These are phyloP conservation scores for Fusarium sp. DNA, from an alignment of 2,329 filamentous ascomycete genomes.

Conservation along the genomic window DNA sequence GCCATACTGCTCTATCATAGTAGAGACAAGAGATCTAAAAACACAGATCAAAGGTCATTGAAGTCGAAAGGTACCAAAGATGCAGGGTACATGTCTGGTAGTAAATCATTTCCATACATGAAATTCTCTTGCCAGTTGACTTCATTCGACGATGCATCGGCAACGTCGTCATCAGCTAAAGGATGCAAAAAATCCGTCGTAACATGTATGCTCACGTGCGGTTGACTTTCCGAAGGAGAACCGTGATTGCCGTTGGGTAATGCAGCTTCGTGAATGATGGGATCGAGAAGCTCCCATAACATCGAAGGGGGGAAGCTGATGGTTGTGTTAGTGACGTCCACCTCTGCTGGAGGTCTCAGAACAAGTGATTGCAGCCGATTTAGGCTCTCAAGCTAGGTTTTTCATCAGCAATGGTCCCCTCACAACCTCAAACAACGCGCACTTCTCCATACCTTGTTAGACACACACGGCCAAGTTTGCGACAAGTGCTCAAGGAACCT, in stretches of 20 bases:
- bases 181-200: slow-evolving; percentile 23
- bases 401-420: background rate
- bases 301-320: slow-evolving; percentile 13
- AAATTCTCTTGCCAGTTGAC: slow-evolving; percentile 6
- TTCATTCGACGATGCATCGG: background rate
- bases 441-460: slow-evolving; percentile 6
- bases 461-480: slow-evolving; percentile 5
- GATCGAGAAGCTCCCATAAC: slow-evolving; percentile 23
- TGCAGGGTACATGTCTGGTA: slow-evolving; percentile 5
- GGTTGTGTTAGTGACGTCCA: background rate
- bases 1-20: too few relatives aligned
- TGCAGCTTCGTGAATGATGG: background rate
- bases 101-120: background rate
- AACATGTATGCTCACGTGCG: slow-evolving; percentile 16
- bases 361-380: background rate
- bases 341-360: background rate
- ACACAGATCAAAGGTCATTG: background rate
- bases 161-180: background rate
- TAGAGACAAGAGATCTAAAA: too few relatives aligned
- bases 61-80: slow-evolving; percentile 13
- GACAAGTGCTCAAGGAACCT: slow-evolving; percentile 3
- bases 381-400: background rate
- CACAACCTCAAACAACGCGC: too few relatives aligned
- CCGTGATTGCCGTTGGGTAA: fast-evolving
- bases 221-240: background rate